A percentile compares a stretch with the other conserved stretches of the same genome.
These are phyloP conservation scores for Podospora appendiculata DNA, from an alignment of 495 filamentous ascomycete species.

Conservation along the genomic window DNA sequence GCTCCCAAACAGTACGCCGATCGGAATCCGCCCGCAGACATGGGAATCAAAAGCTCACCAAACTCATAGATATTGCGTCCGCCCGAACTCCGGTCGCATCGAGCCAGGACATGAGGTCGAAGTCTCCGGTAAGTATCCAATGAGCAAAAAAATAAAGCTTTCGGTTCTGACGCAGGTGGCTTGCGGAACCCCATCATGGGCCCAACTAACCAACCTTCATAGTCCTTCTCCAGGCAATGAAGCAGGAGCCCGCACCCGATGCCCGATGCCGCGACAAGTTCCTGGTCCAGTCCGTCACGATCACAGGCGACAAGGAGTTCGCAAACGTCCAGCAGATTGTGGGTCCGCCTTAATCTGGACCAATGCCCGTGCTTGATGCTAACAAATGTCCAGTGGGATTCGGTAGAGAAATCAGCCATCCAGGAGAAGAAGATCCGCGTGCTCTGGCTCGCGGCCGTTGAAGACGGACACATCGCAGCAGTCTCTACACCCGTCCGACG, in stretches of 20 bases:
- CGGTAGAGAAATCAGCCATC: conserved; percentile 65
- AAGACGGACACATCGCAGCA: conserved; percentile 10
- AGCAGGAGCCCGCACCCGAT: conserved; percentile 78
- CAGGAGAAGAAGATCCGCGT: conserved; percentile 97
- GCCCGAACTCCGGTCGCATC: conserved; percentile 93
- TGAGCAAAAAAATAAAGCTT: neutral
- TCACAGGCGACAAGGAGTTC: conserved; percentile 77
- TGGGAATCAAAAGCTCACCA: conserved; percentile 4
- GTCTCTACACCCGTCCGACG: conserved; percentile 19
- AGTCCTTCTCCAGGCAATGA: conserved; percentile 98
- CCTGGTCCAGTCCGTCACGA: conserved; percentile 85
- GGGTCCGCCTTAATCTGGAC: conserved; percentile 24
- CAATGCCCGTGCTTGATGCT: conserved; percentile 12
- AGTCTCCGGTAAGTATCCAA: conserved; percentile 66
- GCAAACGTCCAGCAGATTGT: conserved; percentile 73
- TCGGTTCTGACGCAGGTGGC: neutral
- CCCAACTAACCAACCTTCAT: neutral
- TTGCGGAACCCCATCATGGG: conserved; percentile 1
- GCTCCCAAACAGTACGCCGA: conserved; percentile 89
- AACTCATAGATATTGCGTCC: conserved; percentile 79
- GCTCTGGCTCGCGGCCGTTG: conserved; percentile 52
- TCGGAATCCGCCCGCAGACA: neutral
- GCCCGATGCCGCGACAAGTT: conserved; percentile 96
- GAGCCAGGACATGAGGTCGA: conserved; percentile 81
- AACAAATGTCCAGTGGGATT: conserved; percentile 55